Base-by-base conservation (phyloP, 1,284 basidiomycete genomes). In the Ceratobasidium papillatum region DNA sequence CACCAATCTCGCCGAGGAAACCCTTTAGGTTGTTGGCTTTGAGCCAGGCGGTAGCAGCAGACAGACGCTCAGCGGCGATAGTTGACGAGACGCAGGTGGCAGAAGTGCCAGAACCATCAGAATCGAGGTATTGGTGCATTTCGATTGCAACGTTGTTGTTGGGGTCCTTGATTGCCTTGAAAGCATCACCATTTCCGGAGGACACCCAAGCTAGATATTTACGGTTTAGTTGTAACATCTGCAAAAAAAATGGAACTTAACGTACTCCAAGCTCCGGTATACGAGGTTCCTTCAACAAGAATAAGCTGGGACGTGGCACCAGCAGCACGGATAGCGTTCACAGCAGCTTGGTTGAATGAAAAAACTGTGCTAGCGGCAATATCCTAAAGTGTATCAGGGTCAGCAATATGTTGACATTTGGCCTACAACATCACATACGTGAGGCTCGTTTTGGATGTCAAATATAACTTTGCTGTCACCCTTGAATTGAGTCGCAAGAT, bases 71-170 rank as follows among this genome's bases (percentile, higher is more conserved):
- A 32, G 84, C 85, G 74, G 87, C 88, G 79, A 90, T 89, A 32
- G 88, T 89, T n/a, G 85, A 82, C 8, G 86, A 88, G 27, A 90
- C 88, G 78, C 89, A 90, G 36, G 82, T 84, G 4, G 78, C 80
- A 56, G 80, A 84, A 3, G 89, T 90, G 66, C 89, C 89, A n/a
- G n/a, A n/a, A n/a, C n/a, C n/a, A n/a, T n/a, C n/a, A n/a, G 56
- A 87, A 80, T 90, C 89, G 77, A 90, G 87, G 82, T 91, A 91
- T 80, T 90, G 88, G 80, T 90, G 88, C 88, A 90, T 90, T 80
- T 90, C 87, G 76, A 90, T 87, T 58, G 87, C 88, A 66, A 86
- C 79, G 81, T 90, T 89, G 83, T 89, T 88, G 82, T 85, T 85
- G 68, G 89, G 88, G 79, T 90, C 89, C 52, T 81, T 83, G 80